A percentile compares a stretch with the other conserved stretches of the same genome.
Conservation (phyloP, 2,329 filamentous ascomycete genomes). For the Allantophomopsis cytisporea region DNA sequence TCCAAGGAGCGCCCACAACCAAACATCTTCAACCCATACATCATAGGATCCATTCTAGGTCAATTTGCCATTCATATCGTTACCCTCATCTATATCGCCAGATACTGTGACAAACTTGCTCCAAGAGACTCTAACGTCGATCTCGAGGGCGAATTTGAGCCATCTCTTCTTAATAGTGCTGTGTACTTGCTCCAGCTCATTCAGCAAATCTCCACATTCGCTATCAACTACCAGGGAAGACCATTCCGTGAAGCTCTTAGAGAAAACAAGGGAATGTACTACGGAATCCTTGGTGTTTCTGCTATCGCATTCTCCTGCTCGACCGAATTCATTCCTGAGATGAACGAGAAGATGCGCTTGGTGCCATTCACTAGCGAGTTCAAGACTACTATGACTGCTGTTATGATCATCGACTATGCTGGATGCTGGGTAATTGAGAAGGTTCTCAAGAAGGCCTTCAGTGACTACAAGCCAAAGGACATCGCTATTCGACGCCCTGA, state of each 20-base stretch:
- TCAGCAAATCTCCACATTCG: conserved; percentile 97
- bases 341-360: conserved; percentile 85
- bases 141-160: conserved; percentile 86
- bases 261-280: conserved; percentile 98
- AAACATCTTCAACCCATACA: conserved; percentile 98
- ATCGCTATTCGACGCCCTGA: conserved; percentile 80
- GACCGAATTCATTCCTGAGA: conserved; percentile 87
- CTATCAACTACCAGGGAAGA: conserved; percentile 97
- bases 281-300: conserved; percentile 80
- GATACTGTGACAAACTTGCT: conserved; percentile 73
- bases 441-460: conserved; percentile 71
- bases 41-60: conserved; percentile 91
- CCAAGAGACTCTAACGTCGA: conserved; percentile 60
- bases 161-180: conserved; percentile 88
- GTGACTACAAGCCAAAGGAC: conserved; percentile 85
- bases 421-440: conserved; percentile 85
- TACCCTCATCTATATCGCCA: conserved; percentile 87
- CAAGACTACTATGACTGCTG: conserved; percentile 68
- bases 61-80: conserved; percentile 94
- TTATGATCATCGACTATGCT: conserved; percentile 80
- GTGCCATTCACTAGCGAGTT: conserved; percentile 85
- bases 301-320: conserved; percentile 88
- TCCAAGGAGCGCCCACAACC: conserved; percentile 96
- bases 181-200: conserved; percentile 96
- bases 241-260: conserved; percentile 93